These are phyloP conservation scores for Penicillium olsonii DNA, from an alignment of 2,329 filamentous ascomycete genomes.

Conservation along the genomic window DNA sequence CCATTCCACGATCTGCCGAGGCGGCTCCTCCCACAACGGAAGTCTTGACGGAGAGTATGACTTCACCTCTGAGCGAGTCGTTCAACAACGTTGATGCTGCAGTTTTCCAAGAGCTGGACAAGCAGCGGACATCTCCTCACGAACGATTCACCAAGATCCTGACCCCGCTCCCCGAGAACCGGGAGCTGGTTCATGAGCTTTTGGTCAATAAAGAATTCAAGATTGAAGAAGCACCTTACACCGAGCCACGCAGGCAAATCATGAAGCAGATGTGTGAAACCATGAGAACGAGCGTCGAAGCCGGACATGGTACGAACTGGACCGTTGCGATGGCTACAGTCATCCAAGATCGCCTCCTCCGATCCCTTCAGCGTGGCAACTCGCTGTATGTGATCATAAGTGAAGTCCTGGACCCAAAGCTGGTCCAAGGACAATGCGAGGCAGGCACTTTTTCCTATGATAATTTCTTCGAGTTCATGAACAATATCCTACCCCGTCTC, in stretches of 20 bases:
- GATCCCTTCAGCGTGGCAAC: conserved; percentile 61
- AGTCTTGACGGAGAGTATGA: conserved; percentile 38
- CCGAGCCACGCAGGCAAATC: conserved; percentile 55
- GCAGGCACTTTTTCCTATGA: conserved; percentile 65
- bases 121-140: conserved; percentile 37
- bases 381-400: conserved; percentile 63
- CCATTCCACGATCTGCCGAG: conserved; percentile 58
- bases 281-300: conserved; percentile 60
- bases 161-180: conserved; percentile 62
- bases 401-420: conserved; percentile 61
- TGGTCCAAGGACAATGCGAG: conserved; percentile 59
- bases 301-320: conserved; percentile 59
- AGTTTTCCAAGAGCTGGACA: conserved; percentile 37
- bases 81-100: conserved; percentile 40
- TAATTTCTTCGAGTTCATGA: conserved; percentile 65
- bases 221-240: conserved; percentile 54
- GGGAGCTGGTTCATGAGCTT: conserved; percentile 64
- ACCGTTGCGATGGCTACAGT: conserved; percentile 68
- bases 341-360: conserved; percentile 61
- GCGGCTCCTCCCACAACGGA: conserved; percentile 35
- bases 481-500: conserved; percentile 62
- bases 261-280: conserved; percentile 61
- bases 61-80: conserved; percentile 43
- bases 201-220: conserved; percentile 65
- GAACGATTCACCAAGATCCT: conserved; percentile 55